These are phyloP conservation scores for Psidium guajava DNA, from an alignment of 345 rosid species.

Conservation along the genomic window DNA sequence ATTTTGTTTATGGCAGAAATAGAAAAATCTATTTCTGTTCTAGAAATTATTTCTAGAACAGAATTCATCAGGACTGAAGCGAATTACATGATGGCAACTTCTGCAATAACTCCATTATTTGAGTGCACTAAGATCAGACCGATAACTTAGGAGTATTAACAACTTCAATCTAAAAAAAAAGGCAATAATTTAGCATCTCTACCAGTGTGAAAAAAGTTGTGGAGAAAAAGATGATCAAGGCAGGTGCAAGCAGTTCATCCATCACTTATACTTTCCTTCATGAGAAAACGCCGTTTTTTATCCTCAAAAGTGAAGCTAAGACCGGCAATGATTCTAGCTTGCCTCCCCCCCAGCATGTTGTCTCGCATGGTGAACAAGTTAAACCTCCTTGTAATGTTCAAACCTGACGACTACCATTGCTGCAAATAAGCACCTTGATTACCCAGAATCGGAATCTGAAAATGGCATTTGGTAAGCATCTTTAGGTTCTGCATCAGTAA, in stretches of 20 bases:
- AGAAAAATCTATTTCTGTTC: too few species aligned
- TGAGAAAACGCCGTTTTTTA: background rate
- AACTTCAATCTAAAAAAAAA: background rate
- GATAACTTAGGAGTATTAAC: background rate
- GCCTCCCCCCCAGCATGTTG: background rate
- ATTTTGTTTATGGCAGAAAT: too few species aligned
- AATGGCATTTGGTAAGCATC: constrained; percentile 58
- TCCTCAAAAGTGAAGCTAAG: background rate
- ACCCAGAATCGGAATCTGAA: constrained; percentile 60
- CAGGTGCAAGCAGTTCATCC: background rate
- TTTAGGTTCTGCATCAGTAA: constrained; percentile 62
- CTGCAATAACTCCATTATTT: background rate
- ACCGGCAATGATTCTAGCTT: background rate
- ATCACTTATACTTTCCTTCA: background rate
- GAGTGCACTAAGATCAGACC: background rate
- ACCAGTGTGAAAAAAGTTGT: background rate
- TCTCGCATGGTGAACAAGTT: background rate
- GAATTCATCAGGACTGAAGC: background rate
- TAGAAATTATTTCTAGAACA: too few species aligned
- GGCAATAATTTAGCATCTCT: background rate
- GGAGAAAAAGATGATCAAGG: background rate
- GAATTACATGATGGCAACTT: background rate
- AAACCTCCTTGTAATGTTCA: background rate
- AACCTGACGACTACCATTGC: background rate
- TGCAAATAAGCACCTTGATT: background rate